Base-by-base conservation (phyloP, 805 yeast genomes). In the Yueomyces sinensis region DNA sequence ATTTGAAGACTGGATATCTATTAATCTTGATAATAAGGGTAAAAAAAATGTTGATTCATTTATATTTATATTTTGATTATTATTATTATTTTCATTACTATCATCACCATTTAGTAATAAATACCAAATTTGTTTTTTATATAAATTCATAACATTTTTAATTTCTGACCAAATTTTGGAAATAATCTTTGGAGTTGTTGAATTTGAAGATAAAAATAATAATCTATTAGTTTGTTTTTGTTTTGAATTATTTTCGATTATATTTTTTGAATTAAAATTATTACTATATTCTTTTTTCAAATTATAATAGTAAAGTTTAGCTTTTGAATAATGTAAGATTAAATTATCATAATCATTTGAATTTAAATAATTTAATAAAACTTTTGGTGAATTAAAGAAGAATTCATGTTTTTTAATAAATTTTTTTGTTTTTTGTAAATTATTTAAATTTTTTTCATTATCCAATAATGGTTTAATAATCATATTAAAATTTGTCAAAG, bases 381-480 rank as follows among this genome's bases (percentile, higher is more conserved):
- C 52, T 27, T 63, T 64, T 1, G 86, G 82, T 30, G 78, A 58
- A 46, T 76, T 72, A 41, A 80, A 68, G 31, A 76, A 60, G 36
- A 59, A 58, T 32, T 63, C 63, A 50, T 76, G 68, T 37, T 65
- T 64, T 30, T 72, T 72, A 6, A 78, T 61, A 30, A 72, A 62
- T 25, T 61, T 55, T 34, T 72, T 57, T 0, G 82, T 68, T 19
- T 61, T 58, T 36, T 63, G 63, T 27, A 74, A 58, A 35, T 70
- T 66, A 19, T 62, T 55, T 30, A 72, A 71, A 40, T 67, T 68
- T 4, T 62, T 54, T 33, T 67, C 63, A 22, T 68, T 63, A 16
- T 68, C 68, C 20, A 76, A 50, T 4, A 79, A 63, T 0, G 87
- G 89, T 37, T 76, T 71, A 37, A 75, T 59, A 31, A 72, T 49